phyloP scores from a whole-genome alignment of 805 yeast genomes.

The Saccharomycopsis sp. region DNA sequence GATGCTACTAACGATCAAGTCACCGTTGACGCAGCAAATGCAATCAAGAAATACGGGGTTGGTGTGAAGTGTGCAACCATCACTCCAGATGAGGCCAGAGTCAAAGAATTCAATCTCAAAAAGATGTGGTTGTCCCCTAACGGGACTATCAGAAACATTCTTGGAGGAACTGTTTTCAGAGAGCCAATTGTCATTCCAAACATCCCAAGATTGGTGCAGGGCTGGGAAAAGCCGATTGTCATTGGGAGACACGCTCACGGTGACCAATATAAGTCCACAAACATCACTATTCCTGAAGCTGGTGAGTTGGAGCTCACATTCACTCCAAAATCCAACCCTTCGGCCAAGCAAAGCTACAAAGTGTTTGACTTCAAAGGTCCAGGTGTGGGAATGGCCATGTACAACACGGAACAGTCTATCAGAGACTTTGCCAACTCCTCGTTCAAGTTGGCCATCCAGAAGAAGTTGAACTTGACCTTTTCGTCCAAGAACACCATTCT shows the following conservation, averaged over 20 bases:
- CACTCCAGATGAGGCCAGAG: slow-evolving; percentile 97
- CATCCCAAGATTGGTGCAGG: slow-evolving; percentile 82
- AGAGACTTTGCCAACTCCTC: slow-evolving; percentile 89
- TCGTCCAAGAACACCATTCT: slow-evolving; percentile 93
- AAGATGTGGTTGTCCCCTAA: slow-evolving; percentile 98
- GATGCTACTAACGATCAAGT: slow-evolving; percentile 85
- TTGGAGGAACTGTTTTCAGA: slow-evolving; percentile 95
- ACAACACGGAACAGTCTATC: slow-evolving; percentile 90
- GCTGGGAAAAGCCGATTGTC: slow-evolving; percentile 92
- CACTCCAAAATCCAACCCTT: slow-evolving; percentile 58
- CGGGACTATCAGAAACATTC: slow-evolving; percentile 91
- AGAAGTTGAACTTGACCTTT: slow-evolving; percentile 73
- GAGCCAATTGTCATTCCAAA: slow-evolving; percentile 90
- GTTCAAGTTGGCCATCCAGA: slow-evolving; percentile 76
- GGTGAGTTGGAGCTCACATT: slow-evolving; percentile 75
- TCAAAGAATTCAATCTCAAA: slow-evolving; percentile 80
- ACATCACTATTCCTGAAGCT: slow-evolving; percentile 67
- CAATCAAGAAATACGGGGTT: slow-evolving; percentile 81
- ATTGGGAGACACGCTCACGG: slow-evolving; percentile 98
- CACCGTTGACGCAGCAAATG: slow-evolving; percentile 83
- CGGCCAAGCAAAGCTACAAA: slow-evolving; percentile 45
- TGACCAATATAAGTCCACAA: slow-evolving; percentile 94
- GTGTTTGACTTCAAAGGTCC: slow-evolving; percentile 65
- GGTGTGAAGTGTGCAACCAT: slow-evolving; percentile 98
- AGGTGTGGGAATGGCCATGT: slow-evolving; percentile 84